Base-by-base conservation (phyloP, 1,284 basidiomycete species). In the Trametes pubescens region DNA sequence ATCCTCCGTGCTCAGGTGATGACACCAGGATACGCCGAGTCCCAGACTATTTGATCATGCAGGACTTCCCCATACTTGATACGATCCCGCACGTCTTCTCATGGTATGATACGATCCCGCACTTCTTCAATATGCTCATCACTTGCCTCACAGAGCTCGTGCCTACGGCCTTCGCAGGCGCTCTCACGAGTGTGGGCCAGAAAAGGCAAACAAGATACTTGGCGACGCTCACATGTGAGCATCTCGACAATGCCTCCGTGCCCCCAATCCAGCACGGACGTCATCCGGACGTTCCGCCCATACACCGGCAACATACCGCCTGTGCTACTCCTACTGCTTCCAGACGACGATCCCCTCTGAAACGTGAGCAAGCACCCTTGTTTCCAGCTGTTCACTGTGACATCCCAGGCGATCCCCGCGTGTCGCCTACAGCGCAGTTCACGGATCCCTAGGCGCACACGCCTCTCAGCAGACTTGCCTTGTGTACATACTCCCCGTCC, bases 141-240 rank as follows among this genome's bases (percentile, higher is more conserved):
- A 16, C 16, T 43, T 16, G 18, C 18, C 40, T 32, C 10, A 24
- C 16, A n/a, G 34, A 14, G 24, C 35, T 29, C 37, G 52, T 26
- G 22, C 13, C 35, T 29, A 29, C 9, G 14, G 21, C 22, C 22
- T 21, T 5, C 21, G 18, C 18, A 14, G 6, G 2, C 9, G 37
- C 16, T 58, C 57, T 40, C 40, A 51, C 57, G 49, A 46, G 10
- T 16, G 32, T 29, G 8, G 5, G 14, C 40, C 22, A 44, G 43
- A 46, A 59, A 22, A 11, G 51, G 49, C n/a, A 59, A 52, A 44
- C 49, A 35, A 35, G 49, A 21, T 59, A 16, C 57, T 59, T 59
- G 57, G 57, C 57, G 57, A 37, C 49, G 18, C 43, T 44, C 57
- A 52, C 57, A 59, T 52, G 49, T 24, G 29, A n/a, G 5, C 21